Percentiles rank a stretch among this genome's conserved stretches.
Conservation (phyloP, 78 protist genomes). For the Cavenderia fasciculata region DNA sequence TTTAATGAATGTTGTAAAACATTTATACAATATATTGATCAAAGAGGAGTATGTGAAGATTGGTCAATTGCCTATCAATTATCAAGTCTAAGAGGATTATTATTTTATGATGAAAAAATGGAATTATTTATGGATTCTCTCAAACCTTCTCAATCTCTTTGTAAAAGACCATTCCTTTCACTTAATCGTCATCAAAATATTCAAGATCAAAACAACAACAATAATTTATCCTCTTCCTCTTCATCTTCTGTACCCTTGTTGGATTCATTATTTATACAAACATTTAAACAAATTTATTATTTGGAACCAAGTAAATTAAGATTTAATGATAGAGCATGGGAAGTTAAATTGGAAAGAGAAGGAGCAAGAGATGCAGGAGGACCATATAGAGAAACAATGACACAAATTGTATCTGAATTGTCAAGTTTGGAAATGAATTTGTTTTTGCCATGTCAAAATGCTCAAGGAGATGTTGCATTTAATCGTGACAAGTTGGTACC, state of each 20-base stretch:
- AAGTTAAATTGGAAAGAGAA: conserved; percentile 78
- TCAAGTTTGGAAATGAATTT: conserved; percentile 48
- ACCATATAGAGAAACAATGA: conserved; percentile 77
- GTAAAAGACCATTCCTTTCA: conserved; percentile 33
- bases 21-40: conserved; percentile 48
- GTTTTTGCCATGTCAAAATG: conserved; percentile 81
- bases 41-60: conserved; percentile 51
- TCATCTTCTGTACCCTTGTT: background rate
- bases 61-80: conserved; percentile 72
- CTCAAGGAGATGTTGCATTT: conserved; percentile 80
- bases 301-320: conserved; percentile 62
- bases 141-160: background rate
- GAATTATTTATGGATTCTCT: conserved; percentile 23
- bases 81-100: conserved; percentile 52
- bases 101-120: conserved; percentile 58
- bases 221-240: background rate
- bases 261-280: conserved; percentile 51
- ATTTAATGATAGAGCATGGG: conserved; percentile 77
- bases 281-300: conserved; percentile 34
- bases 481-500: conserved; percentile 82
- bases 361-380: conserved; percentile 88
- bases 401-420: conserved; percentile 53
- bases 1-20: conserved; percentile 11
- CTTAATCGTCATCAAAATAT: conserved; percentile 34
- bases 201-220: background rate